Evolutionary conservation across 2,329 filamentous ascomycete species (phyloP), one percentile per base, ranked within the genome.

Genomic region (Aaosphaeria arxii): DNA sequence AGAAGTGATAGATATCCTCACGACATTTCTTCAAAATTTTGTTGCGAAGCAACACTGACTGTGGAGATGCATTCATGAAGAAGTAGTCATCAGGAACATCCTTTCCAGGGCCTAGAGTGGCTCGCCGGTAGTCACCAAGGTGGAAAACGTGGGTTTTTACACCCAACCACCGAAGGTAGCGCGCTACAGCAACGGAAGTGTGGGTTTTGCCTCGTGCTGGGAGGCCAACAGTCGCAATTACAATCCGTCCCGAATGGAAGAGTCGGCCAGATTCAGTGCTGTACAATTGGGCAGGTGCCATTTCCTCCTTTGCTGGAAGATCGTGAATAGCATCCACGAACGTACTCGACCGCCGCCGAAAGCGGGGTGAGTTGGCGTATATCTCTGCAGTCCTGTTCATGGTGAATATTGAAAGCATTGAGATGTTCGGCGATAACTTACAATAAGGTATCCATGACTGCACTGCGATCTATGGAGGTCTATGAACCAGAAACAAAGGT

Each of bases 111-210:
- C 90, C 91, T 54, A 97, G 84, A 11, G 92, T 95, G 31, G 91
- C 91, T 67, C 94, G 84, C 57, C 94, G 87, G 70, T 99, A 99
- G 72, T 99, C 94, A 49, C 95, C 94, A 11, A 99, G 78, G 68
- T 99, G 94, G 69, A 99, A 99, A 60, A 97, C 95, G 58, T 92
- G 87, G 32, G 94, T 97, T 76, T 99, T 99, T 50, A 99, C 94
- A 53, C 94, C 94, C 36, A 99, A 82, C 94, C 94, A 99, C 71
- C 91, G 85, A 40, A 99, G 79, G 74, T 99, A 99, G 41, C 94
- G 86, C 42, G 92, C 91, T 64, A 99, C 80, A 5, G 94, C 96
- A 45, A 99, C 94, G 49, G 91, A 96, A 45, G 96, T 95, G 64
- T 99, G 94, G 81, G 94, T 99, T 75, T 99, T 99, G 52, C 94